A percentile compares a stretch with the other conserved stretches of the same genome.
These are phyloP conservation scores for Chalaropsis thielavioides DNA, from an alignment of 2,329 filamentous ascomycete species.

Conservation along the genomic window DNA sequence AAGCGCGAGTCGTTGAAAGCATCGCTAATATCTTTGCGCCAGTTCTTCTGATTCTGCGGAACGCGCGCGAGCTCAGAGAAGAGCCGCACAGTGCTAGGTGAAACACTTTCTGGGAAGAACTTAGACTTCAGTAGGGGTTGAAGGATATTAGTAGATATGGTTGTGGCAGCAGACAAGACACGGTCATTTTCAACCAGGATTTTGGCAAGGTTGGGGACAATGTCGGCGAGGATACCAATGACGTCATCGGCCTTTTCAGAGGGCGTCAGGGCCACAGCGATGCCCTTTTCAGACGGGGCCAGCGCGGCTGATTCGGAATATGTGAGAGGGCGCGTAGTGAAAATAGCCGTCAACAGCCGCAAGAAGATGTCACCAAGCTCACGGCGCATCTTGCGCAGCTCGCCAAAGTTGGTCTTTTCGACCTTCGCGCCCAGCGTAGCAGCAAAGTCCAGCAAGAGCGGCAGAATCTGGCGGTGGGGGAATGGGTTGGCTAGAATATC, in stretches of 20 bases:
- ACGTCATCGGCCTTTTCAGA: conserved; percentile 54
- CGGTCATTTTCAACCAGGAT: conserved; percentile 78
- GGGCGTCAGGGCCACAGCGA: conserved; percentile 24
- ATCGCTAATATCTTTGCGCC: conserved; percentile 85
- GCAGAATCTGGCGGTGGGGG: conserved; percentile 80
- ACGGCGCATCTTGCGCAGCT: conserved; percentile 80
- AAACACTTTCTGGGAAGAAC: conserved; percentile 73
- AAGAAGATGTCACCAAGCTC: conserved; percentile 84
- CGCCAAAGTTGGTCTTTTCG: conserved; percentile 93
- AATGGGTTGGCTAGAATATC: conserved; percentile 89
- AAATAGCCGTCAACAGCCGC: conserved; percentile 77
- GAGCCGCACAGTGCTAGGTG: conserved; percentile 53
- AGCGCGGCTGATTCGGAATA: conserved; percentile 43
- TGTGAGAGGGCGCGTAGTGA: conserved; percentile 71
- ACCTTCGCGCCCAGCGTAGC: conserved; percentile 87
- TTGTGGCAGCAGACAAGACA: conserved; percentile 59
- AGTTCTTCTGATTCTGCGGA: conserved; percentile 68
- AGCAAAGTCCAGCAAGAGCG: conserved; percentile 74
- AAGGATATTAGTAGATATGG: conserved; percentile 72
- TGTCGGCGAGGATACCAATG: conserved; percentile 60
- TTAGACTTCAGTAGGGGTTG: conserved; percentile 71
- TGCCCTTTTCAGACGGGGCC: conserved; percentile 26
- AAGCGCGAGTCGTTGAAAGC: conserved; percentile 84
- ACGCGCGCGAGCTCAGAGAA: conserved; percentile 65
- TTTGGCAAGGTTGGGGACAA: conserved; percentile 66